Conservation (phyloP, 2,329 filamentous ascomycete genomes). For the Pyrenophora seminiperda region DNA sequence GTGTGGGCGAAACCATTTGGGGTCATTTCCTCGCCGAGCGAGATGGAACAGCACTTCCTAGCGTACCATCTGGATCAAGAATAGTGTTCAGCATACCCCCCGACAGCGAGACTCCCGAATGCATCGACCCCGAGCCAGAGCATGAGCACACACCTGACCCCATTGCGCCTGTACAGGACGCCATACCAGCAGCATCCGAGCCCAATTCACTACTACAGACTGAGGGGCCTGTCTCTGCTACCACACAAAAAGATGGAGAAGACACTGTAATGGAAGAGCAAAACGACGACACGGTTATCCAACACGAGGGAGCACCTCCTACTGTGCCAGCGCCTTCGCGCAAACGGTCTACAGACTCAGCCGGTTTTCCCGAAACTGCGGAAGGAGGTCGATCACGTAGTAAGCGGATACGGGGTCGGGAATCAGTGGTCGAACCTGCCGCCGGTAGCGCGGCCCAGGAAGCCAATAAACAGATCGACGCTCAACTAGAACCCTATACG, state of each 20-base stretch:
- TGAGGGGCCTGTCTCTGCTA: not conserved
- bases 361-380: conserved; percentile 61
- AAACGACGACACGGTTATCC: conserved; percentile 16
- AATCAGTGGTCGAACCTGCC: conserved; percentile 57
- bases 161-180: conserved; percentile 8
- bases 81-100: conserved; percentile 52
- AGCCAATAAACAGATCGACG: conserved; percentile 59
- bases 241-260: conserved; percentile 17
- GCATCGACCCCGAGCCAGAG: conserved; percentile 2
- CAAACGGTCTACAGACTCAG: conserved; percentile 66
- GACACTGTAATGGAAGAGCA: conserved; percentile 30
- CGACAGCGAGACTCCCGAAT: conserved; percentile 28
- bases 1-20: conserved; percentile 56
- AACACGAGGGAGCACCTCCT: conserved; percentile 22
- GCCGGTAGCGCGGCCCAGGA: conserved; percentile 58
- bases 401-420: conserved; percentile 65
- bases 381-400: conserved; percentile 64
- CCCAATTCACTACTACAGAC: conserved; percentile 8
- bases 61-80: conserved; percentile 45
- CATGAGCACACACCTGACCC: conserved; percentile 11
- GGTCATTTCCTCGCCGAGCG: conserved; percentile 52
- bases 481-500: conserved; percentile 58
- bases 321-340: conserved; percentile 52
- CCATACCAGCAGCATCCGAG: conserved; percentile 10
- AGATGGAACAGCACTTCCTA: conserved; percentile 31